These are phyloP conservation scores for Bipolaris sorokiniana DNA, from an alignment of 2,329 filamentous ascomycete species.

Conservation along the genomic window DNA sequence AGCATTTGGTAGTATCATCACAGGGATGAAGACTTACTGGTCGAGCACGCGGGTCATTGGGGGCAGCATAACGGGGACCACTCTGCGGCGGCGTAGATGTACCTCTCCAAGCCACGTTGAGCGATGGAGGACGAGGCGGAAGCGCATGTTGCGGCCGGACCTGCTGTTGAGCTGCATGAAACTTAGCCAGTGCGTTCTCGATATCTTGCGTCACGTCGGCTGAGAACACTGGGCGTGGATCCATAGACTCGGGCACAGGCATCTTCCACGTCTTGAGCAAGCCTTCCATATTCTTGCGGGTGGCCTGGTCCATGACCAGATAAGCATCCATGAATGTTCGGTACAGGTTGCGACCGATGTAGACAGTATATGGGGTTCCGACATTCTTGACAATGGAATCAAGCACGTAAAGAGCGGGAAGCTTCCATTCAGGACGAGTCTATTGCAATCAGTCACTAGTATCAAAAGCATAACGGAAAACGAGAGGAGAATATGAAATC, in stretches of 20 bases:
- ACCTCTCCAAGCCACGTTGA: constrained; percentile 67
- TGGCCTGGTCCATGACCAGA: constrained; percentile 80
- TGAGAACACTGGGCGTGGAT: constrained; percentile 89
- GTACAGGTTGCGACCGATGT: constrained; percentile 90
- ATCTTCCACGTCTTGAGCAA: constrained; percentile 99
- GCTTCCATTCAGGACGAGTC: constrained; percentile 86
- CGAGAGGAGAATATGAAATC: background rate
- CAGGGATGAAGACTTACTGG: constrained; percentile 35
- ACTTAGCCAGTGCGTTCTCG: constrained; percentile 91
- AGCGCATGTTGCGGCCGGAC: constrained; percentile 51
- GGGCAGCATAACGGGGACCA: constrained; percentile 39
- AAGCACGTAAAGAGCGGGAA: constrained; percentile 95
- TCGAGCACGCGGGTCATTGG: constrained; percentile 45
- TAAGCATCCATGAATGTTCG: constrained; percentile 97
- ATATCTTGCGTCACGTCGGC: constrained; percentile 86
- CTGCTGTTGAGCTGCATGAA: constrained; percentile 66
- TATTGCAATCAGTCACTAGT: constrained; percentile 53
- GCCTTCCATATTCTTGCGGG: constrained; percentile 91
- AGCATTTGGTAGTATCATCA: constrained; percentile 2
- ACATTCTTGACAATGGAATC: constrained; percentile 99
- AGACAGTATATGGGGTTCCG: constrained; percentile 94
- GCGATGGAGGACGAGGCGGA: constrained; percentile 48
- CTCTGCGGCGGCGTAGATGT: constrained; percentile 74
- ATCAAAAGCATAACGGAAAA: background rate
- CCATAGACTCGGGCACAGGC: constrained; percentile 89